These are phyloP conservation scores for Cladosporium velox DNA, from an alignment of 2,329 filamentous ascomycete species.

Conservation along the genomic window DNA sequence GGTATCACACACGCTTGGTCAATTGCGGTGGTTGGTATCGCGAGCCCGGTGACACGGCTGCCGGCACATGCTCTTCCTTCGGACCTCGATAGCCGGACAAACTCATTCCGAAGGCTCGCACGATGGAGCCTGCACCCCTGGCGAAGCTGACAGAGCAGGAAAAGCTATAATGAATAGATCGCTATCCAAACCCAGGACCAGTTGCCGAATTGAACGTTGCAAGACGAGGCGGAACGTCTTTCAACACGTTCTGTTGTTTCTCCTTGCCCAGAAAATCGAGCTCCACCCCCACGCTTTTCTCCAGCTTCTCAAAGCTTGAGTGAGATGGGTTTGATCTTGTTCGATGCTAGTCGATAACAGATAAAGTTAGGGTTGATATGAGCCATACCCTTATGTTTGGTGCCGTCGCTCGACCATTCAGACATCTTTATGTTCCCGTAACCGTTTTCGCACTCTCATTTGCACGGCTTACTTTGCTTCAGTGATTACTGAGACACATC, in stretches of 20 bases:
- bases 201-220: background rate
- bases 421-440: background rate
- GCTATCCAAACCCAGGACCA: background rate
- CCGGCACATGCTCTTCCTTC: background rate
- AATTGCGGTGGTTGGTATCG: background rate
- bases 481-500: too few species aligned
- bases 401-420: background rate
- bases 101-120: background rate
- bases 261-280: background rate
- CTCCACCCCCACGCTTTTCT: constrained; percentile 5
- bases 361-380: background rate
- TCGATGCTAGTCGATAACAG: background rate
- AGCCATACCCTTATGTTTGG: background rate
- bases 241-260: background rate
- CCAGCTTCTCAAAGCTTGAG: constrained; percentile 7
- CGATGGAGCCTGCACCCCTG: background rate
- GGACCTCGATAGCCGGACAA: background rate
- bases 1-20: background rate
- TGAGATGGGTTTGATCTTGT: background rate
- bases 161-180: background rate
- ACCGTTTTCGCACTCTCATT: too few species aligned
- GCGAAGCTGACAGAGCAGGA: background rate
- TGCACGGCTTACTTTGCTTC: background rate
- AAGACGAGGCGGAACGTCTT: background rate
- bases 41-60: background rate